Evolutionary conservation across 805 yeast species (phyloP), one percentile per base, ranked within the genome.

Genomic region (Metschnikowia matae): DNA sequence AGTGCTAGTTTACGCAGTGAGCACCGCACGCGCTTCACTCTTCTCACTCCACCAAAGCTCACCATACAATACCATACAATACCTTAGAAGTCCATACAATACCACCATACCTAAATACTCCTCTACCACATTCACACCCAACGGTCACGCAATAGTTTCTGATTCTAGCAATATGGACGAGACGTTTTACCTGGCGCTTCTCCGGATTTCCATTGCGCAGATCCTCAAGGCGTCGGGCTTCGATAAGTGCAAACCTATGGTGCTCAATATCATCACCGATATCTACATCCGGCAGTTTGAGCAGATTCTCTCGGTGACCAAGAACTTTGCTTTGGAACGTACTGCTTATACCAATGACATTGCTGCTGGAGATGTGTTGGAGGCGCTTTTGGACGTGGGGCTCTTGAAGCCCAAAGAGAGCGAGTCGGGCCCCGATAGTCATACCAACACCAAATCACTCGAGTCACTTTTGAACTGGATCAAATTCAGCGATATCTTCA

Each of bases 171-270:
- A 8, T 17, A 70, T 72, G 75, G 75, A 71, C 43, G 76, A 71
- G 39, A 57, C 70, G 17, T 71, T 73, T 53, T 67, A 70, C 51
- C 73, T 70, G 54, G 64, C 71, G 38, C 52, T 73, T 41, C 60
- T 73, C 26, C 61, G 75, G 46, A 60, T 74, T 44, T 70, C 76
- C 7, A 63, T 73, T 32, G 74, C 79, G 1, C 84, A 85, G 67
- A 70, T 85, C 4, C 75, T 92, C 47, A 82, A 89, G 54, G 82
- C 94, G 0, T 80, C 83, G 31, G 99, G 99, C 0, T 89, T 90
- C 60, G 96, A 89, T 54, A 78, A 83, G 58, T 83, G 91, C 55
- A 75, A 83, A 46, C 87, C 92, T 6, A 73, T 81, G 6, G 79
- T 86, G 1, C 72, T 92, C 8, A 91, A 89, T 61, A 77, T 83